These are phyloP conservation scores for Metschnikowia koreensis DNA, from an alignment of 805 yeast genomes.

Conservation along the genomic window DNA sequence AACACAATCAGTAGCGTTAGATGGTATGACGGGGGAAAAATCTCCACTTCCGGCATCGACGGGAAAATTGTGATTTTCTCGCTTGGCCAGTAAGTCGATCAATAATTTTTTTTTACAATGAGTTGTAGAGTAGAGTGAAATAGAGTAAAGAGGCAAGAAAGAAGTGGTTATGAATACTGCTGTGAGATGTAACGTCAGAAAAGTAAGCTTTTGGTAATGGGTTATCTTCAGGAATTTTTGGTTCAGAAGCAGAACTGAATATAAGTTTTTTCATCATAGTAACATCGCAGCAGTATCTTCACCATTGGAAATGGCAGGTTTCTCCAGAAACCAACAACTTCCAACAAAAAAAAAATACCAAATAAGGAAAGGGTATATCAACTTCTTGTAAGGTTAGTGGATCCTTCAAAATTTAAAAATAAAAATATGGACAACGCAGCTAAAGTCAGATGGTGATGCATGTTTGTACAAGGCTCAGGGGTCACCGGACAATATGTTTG, in stretches of 20 bases:
- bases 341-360: slow-evolving; percentile 3
- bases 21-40: slow-evolving; percentile 44
- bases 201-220: slow-evolving; percentile 58
- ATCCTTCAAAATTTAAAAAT: neutral
- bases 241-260: slow-evolving; percentile 98
- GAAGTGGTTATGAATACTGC: neutral
- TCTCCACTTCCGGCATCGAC: slow-evolving; percentile 77
- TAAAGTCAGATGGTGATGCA: slow-evolving; percentile 95
- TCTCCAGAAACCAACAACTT: slow-evolving; percentile 17
- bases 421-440: slow-evolving; percentile 3
- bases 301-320: slow-evolving; percentile 13
- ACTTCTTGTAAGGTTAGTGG: slow-evolving; percentile 3
- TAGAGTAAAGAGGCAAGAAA: too few species aligned
- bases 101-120: neutral
- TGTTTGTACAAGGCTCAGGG: slow-evolving; percentile 79
- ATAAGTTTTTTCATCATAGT: slow-evolving; percentile 59
- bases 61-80: slow-evolving; percentile 83
- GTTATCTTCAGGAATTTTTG: slow-evolving; percentile 70
- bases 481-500: slow-evolving; percentile 43
- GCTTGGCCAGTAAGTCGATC: slow-evolving; percentile 4
- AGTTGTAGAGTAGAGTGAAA: neutral
- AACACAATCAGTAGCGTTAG: slow-evolving; percentile 77
- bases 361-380: neutral
- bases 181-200: slow-evolving; percentile 33
- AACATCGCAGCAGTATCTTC: slow-evolving; percentile 16